Percentiles rank a stretch among this genome's conserved stretches.
Evolutionary conservation across 805 yeast species (phyloP).

Genomic region (Debaryomyces maramus): DNA sequence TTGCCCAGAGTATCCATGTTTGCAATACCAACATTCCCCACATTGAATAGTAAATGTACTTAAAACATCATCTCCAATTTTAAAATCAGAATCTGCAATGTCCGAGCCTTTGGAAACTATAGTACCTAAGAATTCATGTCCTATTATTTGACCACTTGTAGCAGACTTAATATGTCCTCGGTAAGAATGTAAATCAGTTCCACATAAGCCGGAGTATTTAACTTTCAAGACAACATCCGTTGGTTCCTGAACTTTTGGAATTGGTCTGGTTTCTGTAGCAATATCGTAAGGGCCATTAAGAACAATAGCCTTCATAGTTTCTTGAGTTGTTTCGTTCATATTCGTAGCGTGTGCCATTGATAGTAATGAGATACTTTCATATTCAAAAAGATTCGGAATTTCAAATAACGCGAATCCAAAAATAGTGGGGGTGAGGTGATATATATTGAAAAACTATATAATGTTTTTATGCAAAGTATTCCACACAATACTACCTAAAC

Average conservation of each 20-base stretch:
- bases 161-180: slow-evolving; percentile 50
- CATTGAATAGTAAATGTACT: slow-evolving; percentile 57
- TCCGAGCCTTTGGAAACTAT: slow-evolving; percentile 40
- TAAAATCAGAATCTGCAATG: slow-evolving; percentile 27
- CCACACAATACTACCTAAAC: not conserved
- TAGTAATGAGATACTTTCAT: not conserved
- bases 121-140: slow-evolving; percentile 53
- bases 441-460: not conserved
- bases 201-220: slow-evolving; percentile 51
- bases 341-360: not conserved
- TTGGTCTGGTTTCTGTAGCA: slow-evolving; percentile 37
- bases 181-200: slow-evolving; percentile 55
- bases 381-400: too few relatives aligned
- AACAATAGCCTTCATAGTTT: slow-evolving; percentile 50
- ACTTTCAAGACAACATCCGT: slow-evolving; percentile 51
- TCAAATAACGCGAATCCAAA: too few relatives aligned
- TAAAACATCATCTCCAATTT: slow-evolving; percentile 48
- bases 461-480: not conserved
- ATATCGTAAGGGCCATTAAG: slow-evolving; percentile 46
- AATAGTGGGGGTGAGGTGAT: too few relatives aligned
- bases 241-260: slow-evolving; percentile 37
- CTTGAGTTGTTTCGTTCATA: not conserved
- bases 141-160: slow-evolving; percentile 40
- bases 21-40: slow-evolving; percentile 59
- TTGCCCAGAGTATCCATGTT: slow-evolving; percentile 53